A percentile compares a stretch with the other conserved stretches of the same genome.
Conservation (phyloP, 495 filamentous ascomycete species). For the Neurospora tetraspora region DNA sequence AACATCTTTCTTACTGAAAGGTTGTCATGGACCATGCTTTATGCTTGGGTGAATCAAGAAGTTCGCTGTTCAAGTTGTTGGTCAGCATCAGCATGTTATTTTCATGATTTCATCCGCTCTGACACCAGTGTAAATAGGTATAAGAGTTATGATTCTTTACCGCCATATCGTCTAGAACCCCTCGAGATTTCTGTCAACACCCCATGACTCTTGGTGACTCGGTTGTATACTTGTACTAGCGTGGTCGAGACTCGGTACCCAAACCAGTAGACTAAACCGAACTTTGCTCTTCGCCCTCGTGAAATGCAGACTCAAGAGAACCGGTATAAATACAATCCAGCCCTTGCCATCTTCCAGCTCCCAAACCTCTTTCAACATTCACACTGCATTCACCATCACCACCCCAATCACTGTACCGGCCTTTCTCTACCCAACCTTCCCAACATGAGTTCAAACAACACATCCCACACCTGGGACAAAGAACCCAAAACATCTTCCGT, state of each 20-base stretch:
- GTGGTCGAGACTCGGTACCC: background rate
- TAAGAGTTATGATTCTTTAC: too few species aligned
- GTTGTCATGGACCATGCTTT: background rate
- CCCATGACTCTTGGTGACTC: too few species aligned
- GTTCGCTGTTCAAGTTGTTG: background rate
- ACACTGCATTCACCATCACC: background rate
- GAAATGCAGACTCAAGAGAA: background rate
- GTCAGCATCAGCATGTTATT: background rate
- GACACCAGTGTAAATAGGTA: too few species aligned
- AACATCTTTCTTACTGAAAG: background rate
- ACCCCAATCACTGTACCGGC: background rate
- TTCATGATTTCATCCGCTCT: background rate
- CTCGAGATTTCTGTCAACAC: too few species aligned
- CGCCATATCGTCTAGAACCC: too few species aligned
- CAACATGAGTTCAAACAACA: background rate
- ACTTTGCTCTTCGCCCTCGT: too few species aligned
- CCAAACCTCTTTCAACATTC: background rate
- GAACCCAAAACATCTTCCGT: background rate
- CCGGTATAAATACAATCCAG: background rate
- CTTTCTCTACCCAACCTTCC: background rate
- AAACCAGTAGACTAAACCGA: background rate
- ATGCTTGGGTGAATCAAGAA: background rate
- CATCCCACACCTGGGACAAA: background rate
- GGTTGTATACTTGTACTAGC: too few species aligned
- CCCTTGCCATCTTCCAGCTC: too few species aligned